Evolutionary conservation across 2,329 filamentous ascomycete genomes (phyloP).

Genomic region (Cladophialophora bantiana): DNA sequence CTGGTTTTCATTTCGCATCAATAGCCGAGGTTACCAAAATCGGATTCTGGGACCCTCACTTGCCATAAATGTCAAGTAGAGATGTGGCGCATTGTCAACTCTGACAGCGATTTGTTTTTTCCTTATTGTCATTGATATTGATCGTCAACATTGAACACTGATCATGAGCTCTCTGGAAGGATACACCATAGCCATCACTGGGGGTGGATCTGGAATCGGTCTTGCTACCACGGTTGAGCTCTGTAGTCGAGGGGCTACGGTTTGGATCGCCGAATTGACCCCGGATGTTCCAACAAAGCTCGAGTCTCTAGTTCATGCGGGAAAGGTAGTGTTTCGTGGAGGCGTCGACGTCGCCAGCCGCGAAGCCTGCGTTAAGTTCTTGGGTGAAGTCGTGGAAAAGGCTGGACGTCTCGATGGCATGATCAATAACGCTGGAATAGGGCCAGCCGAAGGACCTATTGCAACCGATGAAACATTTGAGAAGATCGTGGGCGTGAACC

Average conservation of each 20-base stretch:
- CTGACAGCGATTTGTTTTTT: neutral
- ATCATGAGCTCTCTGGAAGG: neutral
- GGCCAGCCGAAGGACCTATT: constrained; percentile 16
- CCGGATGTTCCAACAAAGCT: neutral
- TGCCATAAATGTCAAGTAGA: neutral
- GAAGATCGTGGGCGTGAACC: constrained; percentile 52
- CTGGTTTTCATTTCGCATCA: neutral
- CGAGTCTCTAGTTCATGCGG: neutral
- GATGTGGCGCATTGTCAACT: neutral
- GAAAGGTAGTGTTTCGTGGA: constrained; percentile 12
- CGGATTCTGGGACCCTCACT: neutral
- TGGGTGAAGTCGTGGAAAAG: constrained; percentile 10
- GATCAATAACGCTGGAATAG: constrained; percentile 18
- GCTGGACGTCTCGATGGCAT: constrained; percentile 9
- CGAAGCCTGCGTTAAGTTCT: constrained; percentile 8
- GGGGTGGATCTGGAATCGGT: constrained; percentile 14
- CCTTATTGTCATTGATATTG: neutral
- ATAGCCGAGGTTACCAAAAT: neutral
- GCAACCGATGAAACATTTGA: constrained; percentile 15
- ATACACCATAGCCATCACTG: constrained; percentile 11
- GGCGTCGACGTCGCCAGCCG: constrained; percentile 19
- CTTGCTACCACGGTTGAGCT: constrained; percentile 10
- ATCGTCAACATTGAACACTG: neutral
- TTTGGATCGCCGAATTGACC: constrained; percentile 12
- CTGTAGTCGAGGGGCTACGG: constrained; percentile 11